A percentile compares a stretch with the other conserved stretches of the same genome.
Conservation (phyloP, 2,329 filamentous ascomycete genomes). For the Arthrobotrys musiformis region DNA sequence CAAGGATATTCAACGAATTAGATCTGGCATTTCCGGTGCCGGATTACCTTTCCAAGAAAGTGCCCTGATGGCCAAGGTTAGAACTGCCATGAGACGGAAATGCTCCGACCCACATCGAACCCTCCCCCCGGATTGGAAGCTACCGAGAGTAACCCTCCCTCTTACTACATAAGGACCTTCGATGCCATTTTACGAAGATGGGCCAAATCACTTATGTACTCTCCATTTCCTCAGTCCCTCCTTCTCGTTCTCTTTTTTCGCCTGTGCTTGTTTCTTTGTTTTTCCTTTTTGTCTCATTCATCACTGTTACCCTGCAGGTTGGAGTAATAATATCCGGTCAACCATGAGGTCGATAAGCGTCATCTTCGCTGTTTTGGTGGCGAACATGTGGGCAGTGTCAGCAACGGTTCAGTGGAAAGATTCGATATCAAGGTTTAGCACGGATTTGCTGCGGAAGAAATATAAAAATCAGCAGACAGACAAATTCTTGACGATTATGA, state of each 20-base stretch:
- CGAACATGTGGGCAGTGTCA: slow-evolving; percentile 11
- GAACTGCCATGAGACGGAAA: slow-evolving; percentile 31
- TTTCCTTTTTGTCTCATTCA: background rate
- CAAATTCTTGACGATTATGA: slow-evolving; percentile 32
- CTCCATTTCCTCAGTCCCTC: background rate
- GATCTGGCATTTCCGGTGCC: background rate
- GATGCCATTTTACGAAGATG: background rate
- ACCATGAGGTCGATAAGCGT: slow-evolving; percentile 41
- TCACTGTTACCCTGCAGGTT: slow-evolving; percentile 26
- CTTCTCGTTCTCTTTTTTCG: slow-evolving; percentile 1
- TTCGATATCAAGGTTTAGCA: slow-evolving; percentile 44
- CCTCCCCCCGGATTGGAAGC: background rate
- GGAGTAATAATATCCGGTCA: slow-evolving; percentile 12
- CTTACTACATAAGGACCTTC: slow-evolving; percentile 38
- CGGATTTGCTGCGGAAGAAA: slow-evolving; percentile 39
- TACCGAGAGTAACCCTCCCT: slow-evolving; percentile 17
- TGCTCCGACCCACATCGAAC: slow-evolving; percentile 10
- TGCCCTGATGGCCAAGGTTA: slow-evolving; percentile 23
- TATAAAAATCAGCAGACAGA: slow-evolving; percentile 1
- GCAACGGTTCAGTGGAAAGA: slow-evolving; percentile 46
- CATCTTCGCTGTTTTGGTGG: slow-evolving; percentile 22
- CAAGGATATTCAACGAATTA: slow-evolving; percentile 14
- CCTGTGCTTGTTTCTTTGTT: background rate
- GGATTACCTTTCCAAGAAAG: slow-evolving; percentile 39
- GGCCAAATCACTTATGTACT: background rate